phyloP scores from a whole-genome alignment of 192 early-diverging fungal genomes.

The Helicostylum pulchrum region DNA sequence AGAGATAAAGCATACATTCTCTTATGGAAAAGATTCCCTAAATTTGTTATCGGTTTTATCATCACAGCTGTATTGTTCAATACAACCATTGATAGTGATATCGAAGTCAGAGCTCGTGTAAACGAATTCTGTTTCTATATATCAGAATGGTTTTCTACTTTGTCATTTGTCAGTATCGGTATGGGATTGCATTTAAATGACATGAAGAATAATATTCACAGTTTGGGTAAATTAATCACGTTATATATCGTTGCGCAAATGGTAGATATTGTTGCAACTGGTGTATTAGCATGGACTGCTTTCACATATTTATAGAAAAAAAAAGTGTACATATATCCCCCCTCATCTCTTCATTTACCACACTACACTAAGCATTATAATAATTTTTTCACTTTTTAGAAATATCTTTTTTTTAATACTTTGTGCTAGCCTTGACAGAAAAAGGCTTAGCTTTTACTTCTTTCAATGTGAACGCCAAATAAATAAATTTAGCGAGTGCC shows the following conservation, averaged over 20 bases:
- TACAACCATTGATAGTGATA: constrained; percentile 37
- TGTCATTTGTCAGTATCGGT: constrained; percentile 53
- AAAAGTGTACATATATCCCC: too few species aligned
- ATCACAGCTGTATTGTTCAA: constrained; percentile 48
- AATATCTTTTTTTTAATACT: too few species aligned
- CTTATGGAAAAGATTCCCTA: constrained; percentile 51
- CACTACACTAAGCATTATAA: too few species aligned
- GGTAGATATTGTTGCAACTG: constrained; percentile 47
- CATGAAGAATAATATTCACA: constrained; percentile 37
- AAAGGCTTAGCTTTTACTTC: too few species aligned
- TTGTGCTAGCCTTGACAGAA: too few species aligned
- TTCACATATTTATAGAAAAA: constrained; percentile 18
- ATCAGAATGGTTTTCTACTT: constrained; percentile 50
- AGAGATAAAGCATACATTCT: constrained; percentile 32
- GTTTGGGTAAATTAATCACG: constrained; percentile 42
- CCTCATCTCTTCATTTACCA: too few species aligned
- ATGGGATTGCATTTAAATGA: constrained; percentile 49
- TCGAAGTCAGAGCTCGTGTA: constrained; percentile 26
- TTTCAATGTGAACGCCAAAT: too few species aligned
- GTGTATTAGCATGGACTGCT: constrained; percentile 43
- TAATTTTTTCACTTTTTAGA: too few species aligned
- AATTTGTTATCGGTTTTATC: constrained; percentile 51
- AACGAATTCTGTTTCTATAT: constrained; percentile 51
- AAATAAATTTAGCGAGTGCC: too few species aligned
- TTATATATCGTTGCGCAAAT: constrained; percentile 47